These are phyloP conservation scores for Xylariaceae sp. DNA, from an alignment of 2,329 filamentous ascomycete genomes.

Conservation along the genomic window DNA sequence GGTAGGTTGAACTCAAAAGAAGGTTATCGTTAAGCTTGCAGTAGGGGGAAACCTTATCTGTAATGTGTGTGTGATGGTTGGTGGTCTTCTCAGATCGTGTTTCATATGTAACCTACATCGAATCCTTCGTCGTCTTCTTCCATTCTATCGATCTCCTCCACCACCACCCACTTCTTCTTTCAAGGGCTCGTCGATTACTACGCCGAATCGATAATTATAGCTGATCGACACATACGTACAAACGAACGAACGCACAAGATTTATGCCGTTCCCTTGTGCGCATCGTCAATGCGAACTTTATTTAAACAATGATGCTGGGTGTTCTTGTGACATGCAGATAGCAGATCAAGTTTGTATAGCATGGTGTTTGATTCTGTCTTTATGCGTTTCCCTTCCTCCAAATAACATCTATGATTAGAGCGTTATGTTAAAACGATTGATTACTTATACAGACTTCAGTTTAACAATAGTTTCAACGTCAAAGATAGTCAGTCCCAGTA, in stretches of 20 bases:
- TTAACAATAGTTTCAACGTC: not conserved
- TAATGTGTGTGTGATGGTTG: not conserved
- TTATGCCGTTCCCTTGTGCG: not conserved
- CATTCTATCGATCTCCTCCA: conserved; percentile 1
- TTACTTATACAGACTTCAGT: no score
- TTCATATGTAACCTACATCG: conserved; percentile 16
- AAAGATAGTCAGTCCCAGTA: not conserved
- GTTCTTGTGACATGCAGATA: not conserved
- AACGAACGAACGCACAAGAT: not conserved
- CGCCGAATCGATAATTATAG: not conserved
- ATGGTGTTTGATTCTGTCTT: not conserved
- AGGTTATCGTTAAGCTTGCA: not conserved
- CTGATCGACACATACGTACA: no score
- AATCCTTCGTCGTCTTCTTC: conserved; percentile 15
- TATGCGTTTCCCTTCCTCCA: not conserved
- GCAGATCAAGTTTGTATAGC: not conserved
- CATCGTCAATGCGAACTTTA: not conserved
- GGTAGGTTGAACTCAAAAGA: not conserved
- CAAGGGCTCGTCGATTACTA: conserved; percentile 23
- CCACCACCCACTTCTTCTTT: no score
- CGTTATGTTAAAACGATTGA: not conserved
- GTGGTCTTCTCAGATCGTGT: conserved; percentile 6
- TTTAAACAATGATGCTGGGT: not conserved
- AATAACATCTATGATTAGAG: no score
- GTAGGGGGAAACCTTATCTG: not conserved